Evolutionary conservation across 176 grass and related monocot species (phyloP), one percentile per base, ranked within the genome.

Genomic region (Alopecurus myosuroides): DNA sequence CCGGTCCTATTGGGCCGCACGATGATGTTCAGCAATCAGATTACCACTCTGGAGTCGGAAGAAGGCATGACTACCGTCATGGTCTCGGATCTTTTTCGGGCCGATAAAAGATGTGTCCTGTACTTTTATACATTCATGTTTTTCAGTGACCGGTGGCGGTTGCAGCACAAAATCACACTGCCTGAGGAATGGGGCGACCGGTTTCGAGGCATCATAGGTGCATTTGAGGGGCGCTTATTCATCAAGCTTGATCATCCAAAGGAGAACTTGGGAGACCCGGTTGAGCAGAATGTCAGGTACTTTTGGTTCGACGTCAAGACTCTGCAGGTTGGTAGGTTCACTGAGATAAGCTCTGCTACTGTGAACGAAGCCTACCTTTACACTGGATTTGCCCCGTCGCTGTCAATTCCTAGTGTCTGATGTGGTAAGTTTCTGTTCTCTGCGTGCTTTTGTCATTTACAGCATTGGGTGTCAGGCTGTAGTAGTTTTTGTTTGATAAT

Each of bases 131-230:
- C 31, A 13, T 89, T 89, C 70, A 61, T 41, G 77, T 20, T 60
- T 61, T 89, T 81, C 61, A 61, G 23, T 1, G 88, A 89, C 70
- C 60, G 4, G n/a, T 89, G 82, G 88, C 82, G 76, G 62, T 70
- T 81, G 74, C 82, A 51, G 70, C 76, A 81, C 52, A 89, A 36
- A 35, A 81, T 89, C 50, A 70, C 13, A 23, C 51, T 89, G 62
- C 88, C 88, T 0, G 88, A 89, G 49, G 88, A 89, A 62, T 89
- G 88, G 88, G 88, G 82, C 6, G 85, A 89, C 57, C 82, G 82
- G 46, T 89, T 89, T 42, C 74, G 88, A 28, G 88, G 88, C 39
- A 89, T 89, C 50, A 85, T 81, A 51, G 88, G 88, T 41, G 70
- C 70, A 22, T 56, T 63, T 5, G 70, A 89, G 50, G 77, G 30